Percentiles rank a stretch among this genome's conserved stretches.
Conservation (phyloP, 371 early-diverging fungal genomes). For the Amoeboaphelidium occidentale region DNA sequence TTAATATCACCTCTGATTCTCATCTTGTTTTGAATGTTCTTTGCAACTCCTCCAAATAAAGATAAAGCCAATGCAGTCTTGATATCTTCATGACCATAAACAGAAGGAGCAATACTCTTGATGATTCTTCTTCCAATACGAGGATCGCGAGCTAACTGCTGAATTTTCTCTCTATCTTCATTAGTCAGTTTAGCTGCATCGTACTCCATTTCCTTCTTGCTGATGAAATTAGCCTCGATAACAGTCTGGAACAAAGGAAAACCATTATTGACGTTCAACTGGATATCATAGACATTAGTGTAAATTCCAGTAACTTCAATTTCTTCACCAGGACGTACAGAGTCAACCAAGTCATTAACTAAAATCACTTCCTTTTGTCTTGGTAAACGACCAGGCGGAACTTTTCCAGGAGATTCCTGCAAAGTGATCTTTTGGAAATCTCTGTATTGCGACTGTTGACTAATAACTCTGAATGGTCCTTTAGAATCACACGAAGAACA, state of each 20-base stretch:
- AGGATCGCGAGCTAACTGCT: constrained; percentile 47
- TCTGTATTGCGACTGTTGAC: constrained; percentile 66
- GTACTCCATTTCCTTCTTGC: constrained; percentile 64
- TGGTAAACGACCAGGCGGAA: constrained; percentile 92
- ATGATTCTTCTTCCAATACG: constrained; percentile 64
- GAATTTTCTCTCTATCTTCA: constrained; percentile 71
- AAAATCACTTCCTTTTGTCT: constrained; percentile 86
- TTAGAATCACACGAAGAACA: constrained; percentile 86
- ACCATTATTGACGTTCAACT: constrained; percentile 77
- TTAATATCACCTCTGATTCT: constrained; percentile 97
- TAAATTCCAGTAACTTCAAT: constrained; percentile 95
- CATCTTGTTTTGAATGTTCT: constrained; percentile 77
- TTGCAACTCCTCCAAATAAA: constrained; percentile 92
- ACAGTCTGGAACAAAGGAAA: constrained; percentile 94
- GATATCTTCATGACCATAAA: constrained; percentile 96
- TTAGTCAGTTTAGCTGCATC: constrained; percentile 61
- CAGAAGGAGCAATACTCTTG: constrained; percentile 93
- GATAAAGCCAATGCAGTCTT: constrained; percentile 88
- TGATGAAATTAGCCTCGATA: constrained; percentile 82
- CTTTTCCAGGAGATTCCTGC: constrained; percentile 94
- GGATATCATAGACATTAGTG: constrained; percentile 76
- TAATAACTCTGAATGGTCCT: constrained; percentile 74
- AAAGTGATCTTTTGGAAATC: constrained; percentile 95
- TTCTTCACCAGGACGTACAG: constrained; percentile 94
- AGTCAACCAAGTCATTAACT: constrained; percentile 92